Evolutionary conservation across 768 basidiomycete species (phyloP), one percentile per base, ranked within the genome.

Genomic region (Suillus fuscotomentosus): DNA sequence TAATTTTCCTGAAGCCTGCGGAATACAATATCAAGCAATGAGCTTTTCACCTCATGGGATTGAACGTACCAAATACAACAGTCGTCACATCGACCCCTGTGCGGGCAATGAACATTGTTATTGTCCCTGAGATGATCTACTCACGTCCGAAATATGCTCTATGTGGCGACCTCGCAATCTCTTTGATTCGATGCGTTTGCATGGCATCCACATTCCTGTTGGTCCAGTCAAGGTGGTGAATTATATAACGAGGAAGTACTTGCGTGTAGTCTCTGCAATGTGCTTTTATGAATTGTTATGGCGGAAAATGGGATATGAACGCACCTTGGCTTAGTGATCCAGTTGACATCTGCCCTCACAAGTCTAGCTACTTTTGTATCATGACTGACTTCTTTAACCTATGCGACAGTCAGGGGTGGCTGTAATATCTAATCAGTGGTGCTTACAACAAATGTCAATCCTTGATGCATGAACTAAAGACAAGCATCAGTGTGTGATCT

Each of bases 391-490:
- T 94, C 90, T 72, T 84, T 85, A 63, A 94, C 84, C 91, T 92
- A 65, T 39, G 20, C 31, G 57, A 36, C 45, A 36, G 34, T 34
- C 20, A 43, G 11, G n/a, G 24, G 13, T 20, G 31, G 43, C 22
- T 24, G 31, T 5, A 45, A 38, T 14, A 45, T 15, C 14, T 31
- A 42, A 38, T 38, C 41, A 39, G 20, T 22, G 73, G 20, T 22
- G 73, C 84, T 70, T 66, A 92, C 93, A 51, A 95, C 81, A 73
- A 87, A 95, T 0, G 92, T 87, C 65, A 88, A 67, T 4, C 95
- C 94, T 78, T 95, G 94, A 70, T 95, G 94, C 76, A 96, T 86
- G 75, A 92, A 97, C 90, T 94, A 60, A 15, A 38, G 41, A 20
- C 13, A 42, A 13, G 27, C 9, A 41, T 74, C 22, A 68, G 67